A percentile compares a stretch with the other conserved stretches of the same genome.
phyloP scores from a whole-genome alignment of 2,329 filamentous ascomycete species.

The Hymenoscyphus infarciens region DNA sequence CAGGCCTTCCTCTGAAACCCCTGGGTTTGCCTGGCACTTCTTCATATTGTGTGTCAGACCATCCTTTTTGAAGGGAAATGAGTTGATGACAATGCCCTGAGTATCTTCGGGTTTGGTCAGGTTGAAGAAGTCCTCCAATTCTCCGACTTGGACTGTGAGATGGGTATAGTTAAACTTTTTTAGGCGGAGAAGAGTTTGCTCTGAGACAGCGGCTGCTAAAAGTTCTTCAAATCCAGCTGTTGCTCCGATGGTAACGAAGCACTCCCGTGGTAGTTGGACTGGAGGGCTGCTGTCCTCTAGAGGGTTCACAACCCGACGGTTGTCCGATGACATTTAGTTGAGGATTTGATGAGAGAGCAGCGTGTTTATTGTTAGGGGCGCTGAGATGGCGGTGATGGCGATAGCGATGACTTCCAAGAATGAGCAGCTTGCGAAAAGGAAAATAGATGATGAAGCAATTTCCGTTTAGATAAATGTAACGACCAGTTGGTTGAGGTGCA shows the following conservation, averaged over 20 bases:
- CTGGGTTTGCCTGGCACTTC: conserved; percentile 47
- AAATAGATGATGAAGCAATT: neutral
- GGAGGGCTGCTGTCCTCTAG: neutral
- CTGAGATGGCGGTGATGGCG: neutral
- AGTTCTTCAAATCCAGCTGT: conserved; percentile 79
- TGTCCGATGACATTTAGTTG: neutral
- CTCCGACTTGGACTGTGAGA: conserved; percentile 78
- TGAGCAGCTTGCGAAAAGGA: neutral
- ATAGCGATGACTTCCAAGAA: neutral
- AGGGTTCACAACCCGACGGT: neutral
- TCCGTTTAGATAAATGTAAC: neutral
- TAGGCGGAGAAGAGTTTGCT: conserved; percentile 61
- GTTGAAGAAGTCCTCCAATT: conserved; percentile 55
- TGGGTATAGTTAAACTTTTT: conserved; percentile 60
- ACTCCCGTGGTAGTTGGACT: conserved; percentile 37
- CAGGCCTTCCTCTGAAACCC: conserved; percentile 57
- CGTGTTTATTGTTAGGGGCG: neutral
- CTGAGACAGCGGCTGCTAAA: conserved; percentile 60
- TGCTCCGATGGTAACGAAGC: conserved; percentile 88
- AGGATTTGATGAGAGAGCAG: neutral
- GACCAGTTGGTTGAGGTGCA: neutral
- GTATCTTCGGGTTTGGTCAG: conserved; percentile 25
- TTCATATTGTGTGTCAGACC: conserved; percentile 48
- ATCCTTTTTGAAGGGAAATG: conserved; percentile 62
- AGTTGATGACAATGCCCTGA: conserved; percentile 49